Evolutionary conservation across 2,329 filamentous ascomycete genomes (phyloP).

Genomic region (Ceratocystis papillata): DNA sequence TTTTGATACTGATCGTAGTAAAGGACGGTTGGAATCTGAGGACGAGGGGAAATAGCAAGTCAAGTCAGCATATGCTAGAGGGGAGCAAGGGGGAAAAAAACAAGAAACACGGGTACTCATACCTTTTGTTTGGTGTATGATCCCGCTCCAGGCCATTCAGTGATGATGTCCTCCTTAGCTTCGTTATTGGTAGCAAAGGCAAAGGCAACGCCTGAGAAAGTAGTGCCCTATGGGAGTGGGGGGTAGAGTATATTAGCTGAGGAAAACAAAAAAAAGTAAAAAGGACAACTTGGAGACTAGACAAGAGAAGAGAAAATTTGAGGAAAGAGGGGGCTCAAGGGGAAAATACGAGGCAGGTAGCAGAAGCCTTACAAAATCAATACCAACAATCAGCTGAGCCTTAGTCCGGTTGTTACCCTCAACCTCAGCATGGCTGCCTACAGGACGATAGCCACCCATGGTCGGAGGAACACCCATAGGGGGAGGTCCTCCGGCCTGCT

Average conservation of each 20-base stretch:
- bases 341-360: not conserved
- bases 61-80: not conserved
- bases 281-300: not conserved
- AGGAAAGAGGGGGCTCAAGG: not conserved
- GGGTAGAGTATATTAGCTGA: not conserved
- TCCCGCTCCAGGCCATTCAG: slow-evolving; percentile 95
- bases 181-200: slow-evolving; percentile 96
- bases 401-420: slow-evolving; percentile 84
- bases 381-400: slow-evolving; percentile 94
- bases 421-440: slow-evolving; percentile 48
- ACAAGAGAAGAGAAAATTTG: not conserved
- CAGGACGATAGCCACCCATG: slow-evolving; percentile 28
- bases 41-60: not conserved
- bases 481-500: slow-evolving; percentile 30
- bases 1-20: slow-evolving; percentile 99
- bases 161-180: slow-evolving; percentile 96
- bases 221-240: slow-evolving; percentile 59
- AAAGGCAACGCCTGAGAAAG: slow-evolving; percentile 94
- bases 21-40: slow-evolving; percentile 90
- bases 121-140: slow-evolving; percentile 99
- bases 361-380: slow-evolving; percentile 70
- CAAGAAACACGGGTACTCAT: slow-evolving; percentile 25
- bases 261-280: not conserved
- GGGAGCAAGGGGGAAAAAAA: not conserved
- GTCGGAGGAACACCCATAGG: not conserved